Evolutionary conservation across 2,329 filamentous ascomycete species (phyloP), one percentile per base, ranked within the genome.

Genomic region (Elsinoe necatrix): DNA sequence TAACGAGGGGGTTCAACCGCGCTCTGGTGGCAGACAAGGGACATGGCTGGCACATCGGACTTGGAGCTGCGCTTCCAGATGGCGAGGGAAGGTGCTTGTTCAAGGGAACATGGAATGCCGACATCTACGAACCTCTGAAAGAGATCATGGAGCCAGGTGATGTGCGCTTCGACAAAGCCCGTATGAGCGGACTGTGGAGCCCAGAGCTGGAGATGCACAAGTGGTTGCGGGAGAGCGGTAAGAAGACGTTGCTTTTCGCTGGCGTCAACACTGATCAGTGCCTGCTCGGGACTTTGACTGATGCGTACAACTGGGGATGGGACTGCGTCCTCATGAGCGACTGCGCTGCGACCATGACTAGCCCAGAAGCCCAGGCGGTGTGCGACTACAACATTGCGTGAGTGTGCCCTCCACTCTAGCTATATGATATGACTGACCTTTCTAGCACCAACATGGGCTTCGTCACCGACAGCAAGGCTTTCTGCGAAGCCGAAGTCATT

Each of bases 241-340:
- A 72, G 64, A 72, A 72, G 61, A 73, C 71, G 0, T 59, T 74
- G 18, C 61, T 73, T 4, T 73, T 73, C 57, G 68, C 72, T 16
- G 71, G 71, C 20, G 70, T 73, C 52, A 74, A 73, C 59, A 74
- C 71, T 8, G 71, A 73, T 60, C 72, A 73, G 61, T 74, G 71
- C 51, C 64, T 73, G 9, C 68, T 73, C 25, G 72, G 71, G 21
- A 73, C 71, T 0, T 62, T 73, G 20, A 71, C 69, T 12, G 71
- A 73, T 54, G 69, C 71, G 1, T 74, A 73, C 62, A 70, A 66
- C 14, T 73, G 66, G 59, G 71, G 71, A 61, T 74, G 69, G 69
- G 71, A 73, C 57, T 73, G 70, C 59, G 65, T 74, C 42, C 63
- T 73, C 16, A 62, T 74, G 41, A 61, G 64, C 56, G 71, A 73